Percentiles rank a stretch among this genome's conserved stretches.
These are phyloP conservation scores for Pythium periplocum DNA, from an alignment of 352 stramenopile genomes.

Conservation along the genomic window DNA sequence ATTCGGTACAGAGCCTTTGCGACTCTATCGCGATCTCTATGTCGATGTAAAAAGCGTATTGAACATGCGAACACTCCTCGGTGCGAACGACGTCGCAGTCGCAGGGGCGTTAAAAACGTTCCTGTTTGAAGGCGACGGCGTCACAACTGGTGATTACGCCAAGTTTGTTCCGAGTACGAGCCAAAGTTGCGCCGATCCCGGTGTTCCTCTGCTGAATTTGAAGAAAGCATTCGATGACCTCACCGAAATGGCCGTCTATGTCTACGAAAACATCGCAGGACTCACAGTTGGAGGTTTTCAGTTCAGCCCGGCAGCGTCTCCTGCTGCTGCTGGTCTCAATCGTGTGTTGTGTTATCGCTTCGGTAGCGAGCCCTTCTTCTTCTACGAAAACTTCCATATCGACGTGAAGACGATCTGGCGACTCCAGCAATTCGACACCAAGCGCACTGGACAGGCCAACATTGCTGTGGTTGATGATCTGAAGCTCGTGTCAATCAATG, in stretches of 20 bases:
- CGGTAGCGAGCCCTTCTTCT: constrained; percentile 42
- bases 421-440: constrained; percentile 20
- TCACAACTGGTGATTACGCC: constrained; percentile 44
- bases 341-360: constrained; percentile 64
- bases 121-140: constrained; percentile 57
- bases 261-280: constrained; percentile 44
- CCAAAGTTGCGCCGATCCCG: constrained; percentile 28
- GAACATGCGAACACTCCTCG: constrained; percentile 41
- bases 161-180: constrained; percentile 45
- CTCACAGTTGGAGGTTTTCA: constrained; percentile 45
- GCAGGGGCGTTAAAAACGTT: constrained; percentile 49
- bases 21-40: constrained; percentile 38
- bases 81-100: constrained; percentile 34
- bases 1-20: constrained; percentile 48
- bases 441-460: constrained; percentile 17
- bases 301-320: constrained; percentile 21
- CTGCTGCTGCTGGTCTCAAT: constrained; percentile 24
- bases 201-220: constrained; percentile 42
- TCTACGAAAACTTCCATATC: constrained; percentile 44
- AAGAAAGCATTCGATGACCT: constrained; percentile 64
- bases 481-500: constrained; percentile 47
- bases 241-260: constrained; percentile 58
- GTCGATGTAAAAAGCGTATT: constrained; percentile 57
- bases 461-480: constrained; percentile 55
- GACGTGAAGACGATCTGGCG: constrained; percentile 64